Conservation (phyloP, 352 stramenopile genomes). For the Phytophthora litchii region DNA sequence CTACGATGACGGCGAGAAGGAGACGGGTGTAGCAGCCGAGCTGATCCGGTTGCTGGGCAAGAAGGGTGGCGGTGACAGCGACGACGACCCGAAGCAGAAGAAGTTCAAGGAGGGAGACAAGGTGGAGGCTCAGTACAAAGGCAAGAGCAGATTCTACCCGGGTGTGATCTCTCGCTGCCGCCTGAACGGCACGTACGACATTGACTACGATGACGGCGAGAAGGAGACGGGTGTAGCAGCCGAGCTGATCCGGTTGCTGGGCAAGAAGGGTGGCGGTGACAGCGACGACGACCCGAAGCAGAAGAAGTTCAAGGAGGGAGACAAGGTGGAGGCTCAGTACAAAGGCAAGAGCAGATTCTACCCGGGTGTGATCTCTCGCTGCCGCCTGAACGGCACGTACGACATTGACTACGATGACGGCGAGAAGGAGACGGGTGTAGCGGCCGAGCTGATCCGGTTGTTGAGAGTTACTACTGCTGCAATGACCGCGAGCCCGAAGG, state of each 20-base stretch:
- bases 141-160: slow-evolving; percentile 62
- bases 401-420: slow-evolving; percentile 28
- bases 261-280: slow-evolving; percentile 20
- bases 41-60: slow-evolving; percentile 39
- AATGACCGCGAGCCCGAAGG: too few species aligned
- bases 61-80: slow-evolving; percentile 25
- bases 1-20: slow-evolving; percentile 82
- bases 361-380: slow-evolving; percentile 25
- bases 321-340: slow-evolving; percentile 30
- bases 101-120: slow-evolving; percentile 35
- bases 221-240: slow-evolving; percentile 27
- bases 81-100: slow-evolving; percentile 26
- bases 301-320: slow-evolving; percentile 27
- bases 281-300: slow-evolving; percentile 24
- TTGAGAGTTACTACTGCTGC: too few species aligned
- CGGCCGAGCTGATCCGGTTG: slow-evolving; percentile 25
- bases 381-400: slow-evolving; percentile 28
- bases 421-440: slow-evolving; percentile 30
- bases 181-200: slow-evolving; percentile 30
- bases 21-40: slow-evolving; percentile 53
- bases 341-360: slow-evolving; percentile 32
- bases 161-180: slow-evolving; percentile 57
- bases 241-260: slow-evolving; percentile 22
- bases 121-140: slow-evolving; percentile 74
- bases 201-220: slow-evolving; percentile 30